A percentile compares a stretch with the other conserved stretches of the same genome.
phyloP scores from a whole-genome alignment of 1,284 basidiomycete species.

The Phaffia rhodozyma region DNA sequence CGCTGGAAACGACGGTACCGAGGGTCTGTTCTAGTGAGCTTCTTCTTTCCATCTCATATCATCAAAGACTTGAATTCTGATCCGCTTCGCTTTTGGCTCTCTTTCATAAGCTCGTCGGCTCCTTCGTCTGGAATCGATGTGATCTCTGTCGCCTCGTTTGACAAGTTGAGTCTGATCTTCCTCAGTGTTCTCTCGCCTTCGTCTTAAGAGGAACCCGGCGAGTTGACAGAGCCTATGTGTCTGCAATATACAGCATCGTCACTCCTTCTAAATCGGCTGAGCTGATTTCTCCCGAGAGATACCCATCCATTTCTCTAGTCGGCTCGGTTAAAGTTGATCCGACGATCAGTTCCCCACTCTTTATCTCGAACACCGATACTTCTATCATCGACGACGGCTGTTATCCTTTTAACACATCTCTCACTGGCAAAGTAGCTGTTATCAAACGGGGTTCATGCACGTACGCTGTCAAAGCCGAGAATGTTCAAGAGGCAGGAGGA shows the following conservation, averaged over 20 bases:
- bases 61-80: neutral
- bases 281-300: neutral
- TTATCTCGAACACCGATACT: slow-evolving; percentile 15
- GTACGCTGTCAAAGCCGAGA: slow-evolving; percentile 7
- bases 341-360: slow-evolving; percentile 1
- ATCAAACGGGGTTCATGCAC: slow-evolving; percentile 3
- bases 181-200: neutral
- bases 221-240: neutral
- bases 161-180: neutral
- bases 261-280: neutral
- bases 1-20: slow-evolving; percentile 2
- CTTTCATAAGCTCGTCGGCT: neutral
- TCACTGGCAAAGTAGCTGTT: slow-evolving; percentile 10
- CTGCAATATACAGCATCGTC: neutral
- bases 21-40: neutral
- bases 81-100: neutral
- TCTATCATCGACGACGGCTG: neutral
- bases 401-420: neutral
- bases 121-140: slow-evolving; percentile 2
- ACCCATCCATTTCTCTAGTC: neutral
- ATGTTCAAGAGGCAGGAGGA: slow-evolving; percentile 13
- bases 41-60: neutral
- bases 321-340: neutral
- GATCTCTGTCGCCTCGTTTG: slow-evolving; percentile 6
- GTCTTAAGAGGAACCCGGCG: neutral